These are phyloP conservation scores for Globisporangium cylindrosporum DNA, from an alignment of 352 stramenopile species.

Conservation along the genomic window DNA sequence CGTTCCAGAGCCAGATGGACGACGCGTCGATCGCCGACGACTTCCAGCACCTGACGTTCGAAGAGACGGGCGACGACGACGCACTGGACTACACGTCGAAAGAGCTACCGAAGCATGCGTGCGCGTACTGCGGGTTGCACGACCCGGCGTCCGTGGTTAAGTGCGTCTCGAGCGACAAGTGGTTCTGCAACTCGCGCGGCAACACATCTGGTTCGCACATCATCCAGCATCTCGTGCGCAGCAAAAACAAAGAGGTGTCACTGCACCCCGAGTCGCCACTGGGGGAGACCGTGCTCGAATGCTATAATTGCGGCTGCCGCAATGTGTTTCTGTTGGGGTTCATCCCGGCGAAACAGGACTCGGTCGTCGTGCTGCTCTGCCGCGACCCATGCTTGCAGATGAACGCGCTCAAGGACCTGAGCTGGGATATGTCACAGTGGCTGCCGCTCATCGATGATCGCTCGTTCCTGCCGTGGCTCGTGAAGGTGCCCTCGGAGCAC, in stretches of 20 bases:
- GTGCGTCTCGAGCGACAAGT: slow-evolving; percentile 95
- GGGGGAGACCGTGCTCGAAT: slow-evolving; percentile 97
- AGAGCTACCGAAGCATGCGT: slow-evolving; percentile 90
- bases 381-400: slow-evolving; percentile 96
- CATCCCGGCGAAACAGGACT: slow-evolving; percentile 95
- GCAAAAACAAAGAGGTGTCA: slow-evolving; percentile 88
- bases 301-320: slow-evolving; percentile 98
- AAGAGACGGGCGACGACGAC: slow-evolving; percentile 72
- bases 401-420: slow-evolving; percentile 98
- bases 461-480: slow-evolving; percentile 96
- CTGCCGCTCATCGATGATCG: slow-evolving; percentile 97
- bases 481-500: slow-evolving; percentile 92
- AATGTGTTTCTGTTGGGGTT: slow-evolving; percentile 99
- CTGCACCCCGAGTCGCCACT: slow-evolving; percentile 95
- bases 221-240: slow-evolving; percentile 97
- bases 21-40: slow-evolving; percentile 38
- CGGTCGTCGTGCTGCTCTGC: slow-evolving; percentile 97
- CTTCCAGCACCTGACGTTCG: slow-evolving; percentile 66
- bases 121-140: slow-evolving; percentile 97
- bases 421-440: slow-evolving; percentile 99
- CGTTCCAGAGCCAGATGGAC: slow-evolving; percentile 44
- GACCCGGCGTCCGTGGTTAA: slow-evolving; percentile 95
- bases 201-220: slow-evolving; percentile 95
- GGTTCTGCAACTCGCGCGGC: slow-evolving; percentile 98
- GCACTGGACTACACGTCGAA: slow-evolving; percentile 60